These are phyloP conservation scores for Aureobasidium sp. DNA, from an alignment of 2,329 filamentous ascomycete genomes.

Conservation along the genomic window DNA sequence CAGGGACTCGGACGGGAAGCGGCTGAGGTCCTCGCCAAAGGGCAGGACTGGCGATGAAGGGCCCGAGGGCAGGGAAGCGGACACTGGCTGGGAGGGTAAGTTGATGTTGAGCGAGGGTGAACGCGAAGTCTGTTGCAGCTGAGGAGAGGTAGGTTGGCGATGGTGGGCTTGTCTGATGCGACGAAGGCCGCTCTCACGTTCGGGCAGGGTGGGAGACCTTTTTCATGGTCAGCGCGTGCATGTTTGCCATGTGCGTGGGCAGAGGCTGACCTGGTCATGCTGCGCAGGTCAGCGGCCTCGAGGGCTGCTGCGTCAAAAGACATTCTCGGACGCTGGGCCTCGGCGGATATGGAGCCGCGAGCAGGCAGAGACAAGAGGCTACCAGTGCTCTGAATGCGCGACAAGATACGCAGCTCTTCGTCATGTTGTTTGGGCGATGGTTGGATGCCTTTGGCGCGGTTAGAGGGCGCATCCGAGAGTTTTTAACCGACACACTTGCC, in stretches of 20 bases:
- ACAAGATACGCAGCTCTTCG: background rate
- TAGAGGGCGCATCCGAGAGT: background rate
- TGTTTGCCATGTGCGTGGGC: background rate
- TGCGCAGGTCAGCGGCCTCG: constrained; percentile 11
- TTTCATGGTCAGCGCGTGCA: background rate
- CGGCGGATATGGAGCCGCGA: constrained; percentile 1
- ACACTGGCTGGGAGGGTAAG: constrained; percentile 49
- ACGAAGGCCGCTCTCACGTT: constrained; percentile 58
- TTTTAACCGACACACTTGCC: constrained; percentile 9
- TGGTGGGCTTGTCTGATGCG: constrained; percentile 84
- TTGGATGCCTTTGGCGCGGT: background rate
- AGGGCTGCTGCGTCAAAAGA: constrained; percentile 11
- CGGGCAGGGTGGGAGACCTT: constrained; percentile 16
- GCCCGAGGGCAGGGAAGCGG: constrained; percentile 50
- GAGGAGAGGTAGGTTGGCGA: constrained; percentile 56
- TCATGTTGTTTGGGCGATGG: constrained; percentile 14
- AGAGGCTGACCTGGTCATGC: constrained; percentile 7
- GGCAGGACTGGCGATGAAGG: constrained; percentile 62
- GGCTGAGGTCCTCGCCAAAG: constrained; percentile 79
- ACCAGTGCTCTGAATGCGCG: constrained; percentile 12
- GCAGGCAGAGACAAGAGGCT: constrained; percentile 2
- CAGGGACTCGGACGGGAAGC: constrained; percentile 90
- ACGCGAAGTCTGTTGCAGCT: constrained; percentile 44
- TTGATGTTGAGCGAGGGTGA: constrained; percentile 67
- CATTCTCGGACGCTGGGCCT: constrained; percentile 3